phyloP scores from a whole-genome alignment of 352 stramenopile species.

The Phytophthora multivora region DNA sequence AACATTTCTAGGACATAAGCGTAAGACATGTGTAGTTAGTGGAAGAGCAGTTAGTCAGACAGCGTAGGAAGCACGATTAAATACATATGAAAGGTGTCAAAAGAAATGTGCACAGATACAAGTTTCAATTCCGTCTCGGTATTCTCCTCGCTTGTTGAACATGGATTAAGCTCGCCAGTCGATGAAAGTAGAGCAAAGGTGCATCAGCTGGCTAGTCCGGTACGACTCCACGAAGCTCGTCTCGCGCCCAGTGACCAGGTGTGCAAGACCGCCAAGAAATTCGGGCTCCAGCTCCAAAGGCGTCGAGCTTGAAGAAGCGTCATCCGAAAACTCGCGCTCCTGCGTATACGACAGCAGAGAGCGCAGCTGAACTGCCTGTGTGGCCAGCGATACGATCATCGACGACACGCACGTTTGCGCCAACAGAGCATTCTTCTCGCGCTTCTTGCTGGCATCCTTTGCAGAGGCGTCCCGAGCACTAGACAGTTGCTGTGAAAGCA shows the following conservation, averaged over 20 bases:
- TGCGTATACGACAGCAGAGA: conserved; percentile 56
- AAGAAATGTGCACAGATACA: conserved; percentile 14
- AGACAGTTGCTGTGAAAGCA: conserved; percentile 60
- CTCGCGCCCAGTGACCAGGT: conserved; percentile 47
- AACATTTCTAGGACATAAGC: conserved; percentile 41
- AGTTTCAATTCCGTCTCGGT: conserved; percentile 8
- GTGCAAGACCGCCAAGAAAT: conserved; percentile 47
- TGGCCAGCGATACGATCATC: conserved; percentile 66
- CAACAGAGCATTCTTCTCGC: conserved; percentile 33
- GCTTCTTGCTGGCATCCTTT: conserved; percentile 15
- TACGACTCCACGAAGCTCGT: conserved; percentile 65
- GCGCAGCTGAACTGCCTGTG: conserved; percentile 55
- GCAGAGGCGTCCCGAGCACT: conserved; percentile 40
- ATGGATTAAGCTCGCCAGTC: conserved; percentile 54
- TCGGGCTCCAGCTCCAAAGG: conserved; percentile 54
- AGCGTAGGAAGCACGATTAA: background rate
- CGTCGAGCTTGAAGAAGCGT: conserved; percentile 20
- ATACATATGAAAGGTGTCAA: conserved; percentile 7
- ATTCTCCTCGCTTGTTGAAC: conserved; percentile 5
- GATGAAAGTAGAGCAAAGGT: conserved; percentile 64
- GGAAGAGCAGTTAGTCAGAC: background rate
- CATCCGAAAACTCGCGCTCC: conserved; percentile 39
- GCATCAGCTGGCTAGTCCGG: conserved; percentile 55
- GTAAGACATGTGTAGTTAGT: conserved; percentile 15
- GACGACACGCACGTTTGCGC: conserved; percentile 60